These are phyloP conservation scores for Boletales sp. DNA, from an alignment of 768 basidiomycete species.

Conservation along the genomic window DNA sequence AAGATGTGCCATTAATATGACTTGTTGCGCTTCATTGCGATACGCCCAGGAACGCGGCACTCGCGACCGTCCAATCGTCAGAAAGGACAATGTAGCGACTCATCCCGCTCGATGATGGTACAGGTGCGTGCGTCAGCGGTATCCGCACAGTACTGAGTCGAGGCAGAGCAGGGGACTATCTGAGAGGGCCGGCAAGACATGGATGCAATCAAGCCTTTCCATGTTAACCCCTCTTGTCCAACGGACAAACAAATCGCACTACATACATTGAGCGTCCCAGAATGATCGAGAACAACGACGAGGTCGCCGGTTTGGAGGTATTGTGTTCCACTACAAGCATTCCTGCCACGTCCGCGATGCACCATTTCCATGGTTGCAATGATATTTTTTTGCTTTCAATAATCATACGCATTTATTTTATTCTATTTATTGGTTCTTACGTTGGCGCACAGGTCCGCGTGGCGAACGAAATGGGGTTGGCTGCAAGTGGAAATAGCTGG, in stretches of 20 bases:
- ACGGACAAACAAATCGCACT: constrained; percentile 30
- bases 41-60: constrained; percentile 7
- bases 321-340: constrained; percentile 11
- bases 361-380: constrained; percentile 28
- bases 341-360: constrained; percentile 18
- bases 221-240: constrained; percentile 26
- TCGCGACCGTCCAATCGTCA: constrained; percentile 25
- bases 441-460: constrained; percentile 39
- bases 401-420: constrained; percentile 28
- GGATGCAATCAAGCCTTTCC: constrained; percentile 22
- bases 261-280: constrained; percentile 4
- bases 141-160: not conserved
- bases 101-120: not conserved
- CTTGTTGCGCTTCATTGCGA: constrained; percentile 13
- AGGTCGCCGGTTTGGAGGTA: constrained; percentile 10
- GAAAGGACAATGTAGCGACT: not conserved
- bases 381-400: constrained; percentile 28
- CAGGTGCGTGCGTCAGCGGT: constrained; percentile 12
- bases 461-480: constrained; percentile 37
- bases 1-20: constrained; percentile 21
- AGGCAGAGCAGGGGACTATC: constrained; percentile 6
- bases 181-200: constrained; percentile 2
- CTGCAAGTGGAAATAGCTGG: constrained; percentile 39
- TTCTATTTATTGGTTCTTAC: constrained; percentile 34
- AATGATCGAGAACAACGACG: constrained; percentile 1